Evolutionary conservation across 2,329 filamentous ascomycete genomes (phyloP).

Genomic region (Phialemoniopsis sp.): DNA sequence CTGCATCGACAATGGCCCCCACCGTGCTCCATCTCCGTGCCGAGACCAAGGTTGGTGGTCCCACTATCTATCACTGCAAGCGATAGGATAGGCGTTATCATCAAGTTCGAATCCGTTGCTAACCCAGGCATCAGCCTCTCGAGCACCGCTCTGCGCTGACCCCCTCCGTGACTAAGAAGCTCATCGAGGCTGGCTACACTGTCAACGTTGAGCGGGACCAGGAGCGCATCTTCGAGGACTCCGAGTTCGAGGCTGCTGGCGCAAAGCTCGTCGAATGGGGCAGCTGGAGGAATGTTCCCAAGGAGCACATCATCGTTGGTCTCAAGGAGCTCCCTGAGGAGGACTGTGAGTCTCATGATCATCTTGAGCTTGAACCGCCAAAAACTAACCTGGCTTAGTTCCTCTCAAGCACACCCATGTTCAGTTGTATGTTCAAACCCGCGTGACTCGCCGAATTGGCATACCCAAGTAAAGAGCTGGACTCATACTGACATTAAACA

Average conservation of each 20-base stretch:
- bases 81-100: no score
- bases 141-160: slow-evolving; percentile 14
- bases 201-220: slow-evolving; percentile 65
- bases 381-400: slow-evolving; percentile 23
- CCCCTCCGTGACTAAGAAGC: slow-evolving; percentile 31
- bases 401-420: slow-evolving; percentile 71
- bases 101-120: no score
- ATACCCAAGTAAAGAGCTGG: slow-evolving; percentile 9
- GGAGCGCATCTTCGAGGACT: slow-evolving; percentile 62
- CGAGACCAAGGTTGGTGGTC: no score
- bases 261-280: slow-evolving; percentile 62
- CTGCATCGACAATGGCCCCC: no score
- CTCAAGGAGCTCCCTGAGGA: slow-evolving; percentile 76
- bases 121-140: no score
- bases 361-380: slow-evolving; percentile 3
- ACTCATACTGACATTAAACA: not conserved
- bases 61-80: no score
- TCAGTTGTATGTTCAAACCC: slow-evolving; percentile 42
- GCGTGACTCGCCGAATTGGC: not conserved
- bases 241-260: slow-evolving; percentile 58
- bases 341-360: slow-evolving; percentile 39
- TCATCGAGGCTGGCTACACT: slow-evolving; percentile 65
- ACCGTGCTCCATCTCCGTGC: no score
- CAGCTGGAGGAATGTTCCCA: slow-evolving; percentile 63
- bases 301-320: slow-evolving; percentile 68